Evolutionary conservation across 2,329 filamentous ascomycete species (phyloP).

Genomic region (Dactylellina parvicollis): DNA sequence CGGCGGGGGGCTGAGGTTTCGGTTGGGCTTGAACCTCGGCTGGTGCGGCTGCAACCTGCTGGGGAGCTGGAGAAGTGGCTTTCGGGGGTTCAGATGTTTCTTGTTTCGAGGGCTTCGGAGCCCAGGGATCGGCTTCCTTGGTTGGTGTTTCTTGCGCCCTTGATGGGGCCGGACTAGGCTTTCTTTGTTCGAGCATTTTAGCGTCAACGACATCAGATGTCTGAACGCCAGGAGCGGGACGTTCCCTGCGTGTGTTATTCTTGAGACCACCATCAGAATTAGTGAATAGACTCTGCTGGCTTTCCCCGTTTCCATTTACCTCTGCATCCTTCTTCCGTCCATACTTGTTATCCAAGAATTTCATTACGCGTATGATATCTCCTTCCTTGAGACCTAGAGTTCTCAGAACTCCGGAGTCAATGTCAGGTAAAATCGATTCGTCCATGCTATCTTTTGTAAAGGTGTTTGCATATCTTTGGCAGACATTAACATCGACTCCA

Average conservation of each 20-base stretch:
- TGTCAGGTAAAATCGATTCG: constrained; percentile 88
- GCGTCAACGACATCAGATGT: constrained; percentile 86
- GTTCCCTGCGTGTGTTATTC: constrained; percentile 93
- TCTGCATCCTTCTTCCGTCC: constrained; percentile 71
- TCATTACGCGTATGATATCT: constrained; percentile 95
- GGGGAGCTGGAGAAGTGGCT: constrained; percentile 59
- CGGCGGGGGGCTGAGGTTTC: constrained; percentile 69
- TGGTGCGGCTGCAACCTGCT: constrained; percentile 57
- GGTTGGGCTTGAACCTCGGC: constrained; percentile 61
- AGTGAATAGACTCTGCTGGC: constrained; percentile 76
- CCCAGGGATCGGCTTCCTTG: constrained; percentile 91
- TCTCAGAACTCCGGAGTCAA: constrained; percentile 81
- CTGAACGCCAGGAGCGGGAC: constrained; percentile 85
- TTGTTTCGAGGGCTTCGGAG: constrained; percentile 83
- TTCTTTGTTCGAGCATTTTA: constrained; percentile 79
- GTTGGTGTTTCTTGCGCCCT: constrained; percentile 72
- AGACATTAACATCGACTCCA: constrained; percentile 90
- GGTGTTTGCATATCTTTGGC: constrained; percentile 90
- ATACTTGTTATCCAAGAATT: constrained; percentile 82
- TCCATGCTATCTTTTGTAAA: constrained; percentile 95
- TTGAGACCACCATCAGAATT: constrained; percentile 88
- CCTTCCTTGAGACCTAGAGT: constrained; percentile 94
- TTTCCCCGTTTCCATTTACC: constrained; percentile 69
- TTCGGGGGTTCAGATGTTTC: constrained; percentile 62
- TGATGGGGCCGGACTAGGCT: constrained; percentile 64